Evolutionary conservation across 2,329 filamentous ascomycete species (phyloP).

Genomic region (Cyclaneusma minus): DNA sequence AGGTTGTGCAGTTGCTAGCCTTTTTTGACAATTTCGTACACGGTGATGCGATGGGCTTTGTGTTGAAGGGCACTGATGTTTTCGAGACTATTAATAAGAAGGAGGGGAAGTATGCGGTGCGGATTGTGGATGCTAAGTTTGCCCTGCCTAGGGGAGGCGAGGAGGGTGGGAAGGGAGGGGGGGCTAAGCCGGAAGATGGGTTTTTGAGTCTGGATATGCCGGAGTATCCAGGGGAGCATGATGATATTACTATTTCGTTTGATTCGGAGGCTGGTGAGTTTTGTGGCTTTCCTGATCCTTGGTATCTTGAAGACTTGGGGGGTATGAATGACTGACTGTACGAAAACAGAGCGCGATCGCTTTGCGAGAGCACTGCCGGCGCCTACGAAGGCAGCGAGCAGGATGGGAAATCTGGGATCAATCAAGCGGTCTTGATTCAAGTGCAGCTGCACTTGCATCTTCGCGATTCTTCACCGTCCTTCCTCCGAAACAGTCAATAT

Average conservation of each 20-base stretch:
- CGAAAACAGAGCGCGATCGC: constrained; percentile 15
- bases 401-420: constrained; percentile 13
- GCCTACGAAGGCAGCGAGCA: constrained; percentile 15
- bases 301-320: neutral
- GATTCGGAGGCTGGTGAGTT: constrained; percentile 60
- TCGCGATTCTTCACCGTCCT: too few relatives aligned
- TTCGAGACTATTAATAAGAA: constrained; percentile 55
- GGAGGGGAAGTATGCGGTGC: constrained; percentile 56
- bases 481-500: too few relatives aligned
- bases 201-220: constrained; percentile 79
- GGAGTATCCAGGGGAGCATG: constrained; percentile 82
- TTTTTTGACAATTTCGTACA: constrained; percentile 85
- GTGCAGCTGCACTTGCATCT: too few relatives aligned
- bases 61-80: constrained; percentile 68
- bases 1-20: constrained; percentile 60
- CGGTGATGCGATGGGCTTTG: constrained; percentile 78
- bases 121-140: constrained; percentile 83
- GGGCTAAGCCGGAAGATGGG: constrained; percentile 42
- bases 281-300: neutral
- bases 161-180: constrained; percentile 31
- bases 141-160: constrained; percentile 49
- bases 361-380: constrained; percentile 19
- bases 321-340: constrained; percentile 10
- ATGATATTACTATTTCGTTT: constrained; percentile 78
- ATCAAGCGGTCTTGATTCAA: constrained; percentile 15